phyloP scores from a whole-genome alignment of 768 basidiomycete genomes.

The Boletus tomentosulus region DNA sequence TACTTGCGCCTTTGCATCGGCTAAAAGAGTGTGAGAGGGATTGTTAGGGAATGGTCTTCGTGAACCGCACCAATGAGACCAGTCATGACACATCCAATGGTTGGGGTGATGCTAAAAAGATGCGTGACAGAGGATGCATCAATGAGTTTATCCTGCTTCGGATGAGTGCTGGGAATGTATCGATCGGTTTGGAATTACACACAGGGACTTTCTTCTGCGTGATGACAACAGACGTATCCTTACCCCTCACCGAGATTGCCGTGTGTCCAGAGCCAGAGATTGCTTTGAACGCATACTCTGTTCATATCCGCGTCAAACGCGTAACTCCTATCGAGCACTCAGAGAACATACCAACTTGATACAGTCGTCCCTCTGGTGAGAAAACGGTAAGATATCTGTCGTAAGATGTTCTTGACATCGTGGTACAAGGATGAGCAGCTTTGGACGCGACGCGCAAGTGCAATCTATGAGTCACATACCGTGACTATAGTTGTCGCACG shows the following conservation, averaged over 20 bases:
- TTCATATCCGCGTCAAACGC: slow-evolving; percentile 9
- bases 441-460: slow-evolving; percentile 59
- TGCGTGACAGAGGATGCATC: slow-evolving; percentile 94
- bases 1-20: slow-evolving; percentile 91
- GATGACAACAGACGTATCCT: slow-evolving; percentile 92
- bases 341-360: slow-evolving; percentile 86
- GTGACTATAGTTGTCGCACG: slow-evolving; percentile 18
- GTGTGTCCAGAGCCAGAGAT: slow-evolving; percentile 97
- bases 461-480: slow-evolving; percentile 31
- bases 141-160: slow-evolving; percentile 86
- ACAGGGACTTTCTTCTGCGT: slow-evolving; percentile 99
- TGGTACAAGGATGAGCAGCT: slow-evolving; percentile 36
- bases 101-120: slow-evolving; percentile 92
- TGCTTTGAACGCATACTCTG: slow-evolving; percentile 99
- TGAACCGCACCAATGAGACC: slow-evolving; percentile 77
- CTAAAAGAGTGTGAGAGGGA: slow-evolving; percentile 36
- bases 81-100: slow-evolving; percentile 97
- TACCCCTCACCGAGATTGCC: slow-evolving; percentile 86
- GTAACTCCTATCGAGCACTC: not conserved
- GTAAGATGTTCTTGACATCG: slow-evolving; percentile 93
- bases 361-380: slow-evolving; percentile 94
- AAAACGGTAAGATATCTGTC: slow-evolving; percentile 97
- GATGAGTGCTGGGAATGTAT: not conserved
- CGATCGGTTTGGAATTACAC: slow-evolving; percentile 30
- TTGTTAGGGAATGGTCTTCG: not conserved